These are phyloP conservation scores for Pseudogymnoascus sp. DNA, from an alignment of 2,329 filamentous ascomycete genomes.

Conservation along the genomic window DNA sequence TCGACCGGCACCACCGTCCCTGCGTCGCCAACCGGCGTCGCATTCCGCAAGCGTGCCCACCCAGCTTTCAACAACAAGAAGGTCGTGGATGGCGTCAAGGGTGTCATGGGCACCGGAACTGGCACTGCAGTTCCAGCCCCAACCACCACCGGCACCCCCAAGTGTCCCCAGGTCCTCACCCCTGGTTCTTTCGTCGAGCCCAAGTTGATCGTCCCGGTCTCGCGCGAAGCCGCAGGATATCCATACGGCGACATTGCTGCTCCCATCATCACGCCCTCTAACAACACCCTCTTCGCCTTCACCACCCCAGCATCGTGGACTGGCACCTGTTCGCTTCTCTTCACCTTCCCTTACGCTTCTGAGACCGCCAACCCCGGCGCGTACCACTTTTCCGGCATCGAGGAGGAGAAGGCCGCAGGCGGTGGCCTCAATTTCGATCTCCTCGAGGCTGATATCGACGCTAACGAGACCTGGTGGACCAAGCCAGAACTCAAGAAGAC, in stretches of 20 bases:
- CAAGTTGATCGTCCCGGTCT: conserved; percentile 25
- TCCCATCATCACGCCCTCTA: conserved; percentile 22
- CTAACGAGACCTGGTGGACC: conserved; percentile 17
- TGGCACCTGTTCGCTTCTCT: conserved; percentile 25
- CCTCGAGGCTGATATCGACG: conserved; percentile 18
- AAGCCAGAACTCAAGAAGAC: conserved; percentile 18
- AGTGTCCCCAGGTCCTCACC: conserved; percentile 23
- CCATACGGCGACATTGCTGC: conserved; percentile 20
- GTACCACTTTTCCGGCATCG: conserved; percentile 24
- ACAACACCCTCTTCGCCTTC: conserved; percentile 27
- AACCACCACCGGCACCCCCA: conserved; percentile 3
- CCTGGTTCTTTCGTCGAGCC: conserved; percentile 21
- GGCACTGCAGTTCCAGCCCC: neutral
- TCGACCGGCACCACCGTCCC: neutral
- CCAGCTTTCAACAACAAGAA: conserved; percentile 5
- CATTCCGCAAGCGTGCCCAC: neutral
- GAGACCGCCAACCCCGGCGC: conserved; percentile 18
- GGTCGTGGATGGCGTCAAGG: neutral
- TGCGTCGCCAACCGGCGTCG: conserved; percentile 1
- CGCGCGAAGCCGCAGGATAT: conserved; percentile 16
- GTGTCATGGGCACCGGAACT: neutral
- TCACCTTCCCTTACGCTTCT: conserved; percentile 25
- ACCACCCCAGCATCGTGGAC: conserved; percentile 22
- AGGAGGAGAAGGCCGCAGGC: conserved; percentile 21
- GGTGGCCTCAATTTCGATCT: conserved; percentile 25